phyloP scores from a whole-genome alignment of 345 rosid genomes.

The Trapa incisa region DNA sequence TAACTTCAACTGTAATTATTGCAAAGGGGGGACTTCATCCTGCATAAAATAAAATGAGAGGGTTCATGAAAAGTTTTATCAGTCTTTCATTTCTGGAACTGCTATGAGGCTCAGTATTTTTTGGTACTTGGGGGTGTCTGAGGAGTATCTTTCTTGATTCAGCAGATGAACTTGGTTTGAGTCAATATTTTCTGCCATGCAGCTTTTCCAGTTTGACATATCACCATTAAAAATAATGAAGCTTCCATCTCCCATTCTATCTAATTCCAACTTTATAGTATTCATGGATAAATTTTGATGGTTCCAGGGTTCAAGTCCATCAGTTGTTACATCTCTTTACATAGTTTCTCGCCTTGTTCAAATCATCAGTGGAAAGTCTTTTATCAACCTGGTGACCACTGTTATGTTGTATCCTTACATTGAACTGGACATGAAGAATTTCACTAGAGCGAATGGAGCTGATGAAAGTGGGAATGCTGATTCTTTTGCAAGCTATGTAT shows the following conservation, averaged over 20 bases:
- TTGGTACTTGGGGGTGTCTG: background rate
- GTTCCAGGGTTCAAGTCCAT: constrained; percentile 34
- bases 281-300: background rate
- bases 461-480: constrained; percentile 8
- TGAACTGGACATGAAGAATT: constrained; percentile 14
- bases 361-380: constrained; percentile 42
- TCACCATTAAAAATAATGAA: background rate
- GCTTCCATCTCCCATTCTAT: background rate
- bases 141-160: background rate
- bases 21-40: background rate
- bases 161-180: background rate
- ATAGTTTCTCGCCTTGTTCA: constrained; percentile 43
- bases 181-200: background rate
- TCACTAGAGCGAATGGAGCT: constrained; percentile 12
- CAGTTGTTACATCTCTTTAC: constrained; percentile 42
- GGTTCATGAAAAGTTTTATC: background rate
- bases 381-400: constrained; percentile 29
- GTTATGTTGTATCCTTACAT: constrained; percentile 30
- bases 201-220: background rate
- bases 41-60: background rate
- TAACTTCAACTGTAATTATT: background rate
- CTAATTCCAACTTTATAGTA: background rate
- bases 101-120: background rate
- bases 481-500: constrained; percentile 16
- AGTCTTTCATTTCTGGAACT: background rate